phyloP scores from a whole-genome alignment of 2,329 filamentous ascomycete species.

The Allantophomopsis cytisporea region DNA sequence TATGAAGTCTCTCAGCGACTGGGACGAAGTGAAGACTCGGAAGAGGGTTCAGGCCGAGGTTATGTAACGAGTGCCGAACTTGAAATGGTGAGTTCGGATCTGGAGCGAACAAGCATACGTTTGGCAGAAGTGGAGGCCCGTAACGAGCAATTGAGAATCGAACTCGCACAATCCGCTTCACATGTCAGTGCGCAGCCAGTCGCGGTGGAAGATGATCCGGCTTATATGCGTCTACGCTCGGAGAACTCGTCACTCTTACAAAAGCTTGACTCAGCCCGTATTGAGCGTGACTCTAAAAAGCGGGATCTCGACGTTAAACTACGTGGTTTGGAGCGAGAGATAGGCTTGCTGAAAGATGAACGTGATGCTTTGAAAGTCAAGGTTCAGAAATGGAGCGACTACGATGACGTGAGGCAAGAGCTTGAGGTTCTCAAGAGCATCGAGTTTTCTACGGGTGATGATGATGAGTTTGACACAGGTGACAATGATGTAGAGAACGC shows the following conservation, averaged over 20 bases:
- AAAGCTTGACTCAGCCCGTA: slow-evolving; percentile 70
- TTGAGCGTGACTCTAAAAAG: slow-evolving; percentile 73
- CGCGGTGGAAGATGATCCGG: slow-evolving; percentile 74
- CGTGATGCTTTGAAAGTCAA: slow-evolving; percentile 68
- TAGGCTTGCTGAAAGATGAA: slow-evolving; percentile 62
- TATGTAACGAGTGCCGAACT: slow-evolving; percentile 78
- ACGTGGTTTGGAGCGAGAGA: slow-evolving; percentile 68
- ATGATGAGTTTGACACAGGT: slow-evolving; percentile 43
- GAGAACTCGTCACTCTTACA: slow-evolving; percentile 88
- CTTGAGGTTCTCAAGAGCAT: slow-evolving; percentile 95
- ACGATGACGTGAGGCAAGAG: slow-evolving; percentile 92
- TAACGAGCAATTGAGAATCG: slow-evolving; percentile 84
- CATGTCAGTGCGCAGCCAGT: slow-evolving; percentile 47
- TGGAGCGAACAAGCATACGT: slow-evolving; percentile 78
- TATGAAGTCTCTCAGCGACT: slow-evolving; percentile 93
- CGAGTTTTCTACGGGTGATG: slow-evolving; percentile 85
- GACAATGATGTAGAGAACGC: slow-evolving; percentile 23
- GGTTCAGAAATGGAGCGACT: slow-evolving; percentile 82
- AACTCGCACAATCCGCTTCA: slow-evolving; percentile 80
- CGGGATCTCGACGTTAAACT: slow-evolving; percentile 64
- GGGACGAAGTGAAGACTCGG: slow-evolving; percentile 53
- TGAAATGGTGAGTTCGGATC: slow-evolving; percentile 81
- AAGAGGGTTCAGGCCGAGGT: slow-evolving; percentile 39
- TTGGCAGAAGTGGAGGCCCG: slow-evolving; percentile 85
- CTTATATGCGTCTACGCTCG: slow-evolving; percentile 74